phyloP scores from a whole-genome alignment of 352 stramenopile genomes.

The Pilasporangium apinafurcum region DNA sequence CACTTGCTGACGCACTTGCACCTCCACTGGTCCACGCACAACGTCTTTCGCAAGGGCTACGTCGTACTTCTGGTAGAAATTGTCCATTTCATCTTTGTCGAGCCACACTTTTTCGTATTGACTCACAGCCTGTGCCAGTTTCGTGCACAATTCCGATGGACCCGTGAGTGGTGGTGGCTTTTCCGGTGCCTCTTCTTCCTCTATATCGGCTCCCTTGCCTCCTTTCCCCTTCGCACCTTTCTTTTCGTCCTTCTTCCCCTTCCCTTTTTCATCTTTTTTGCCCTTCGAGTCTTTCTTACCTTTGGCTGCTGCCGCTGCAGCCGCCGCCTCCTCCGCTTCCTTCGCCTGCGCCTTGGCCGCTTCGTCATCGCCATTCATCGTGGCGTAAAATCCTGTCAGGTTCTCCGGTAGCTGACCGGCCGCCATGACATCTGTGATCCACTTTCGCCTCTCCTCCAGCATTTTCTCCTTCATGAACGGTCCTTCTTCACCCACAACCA shows the following conservation, averaged over 20 bases:
- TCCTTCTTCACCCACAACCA: conserved; percentile 82
- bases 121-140: conserved; percentile 44
- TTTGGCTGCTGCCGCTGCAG: conserved; percentile 18
- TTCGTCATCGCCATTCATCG: conserved; percentile 29
- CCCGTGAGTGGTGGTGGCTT: conserved; percentile 82
- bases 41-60: conserved; percentile 88
- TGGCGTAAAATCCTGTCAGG: conserved; percentile 83
- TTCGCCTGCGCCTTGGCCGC: conserved; percentile 52
- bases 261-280: conserved; percentile 32
- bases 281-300: conserved; percentile 35
- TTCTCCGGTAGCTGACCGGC: conserved; percentile 84
- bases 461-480: conserved; percentile 91
- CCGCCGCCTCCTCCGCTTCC: conserved; percentile 31
- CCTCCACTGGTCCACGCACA: conserved; percentile 81
- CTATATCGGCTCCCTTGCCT: conserved; percentile 38
- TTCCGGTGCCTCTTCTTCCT: conserved; percentile 61
- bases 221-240: conserved; percentile 59
- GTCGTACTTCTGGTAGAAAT: conserved; percentile 94
- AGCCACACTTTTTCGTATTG: conserved; percentile 88
- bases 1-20: conserved; percentile 85
- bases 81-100: conserved; percentile 81
- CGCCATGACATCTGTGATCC: conserved; percentile 91
- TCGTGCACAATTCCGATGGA: conserved; percentile 81
- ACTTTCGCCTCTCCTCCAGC: conserved; percentile 88
- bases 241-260: conserved; percentile 37